Conservation (phyloP, 2,329 filamentous ascomycete species). For the Berkeleyomyces basicola region DNA sequence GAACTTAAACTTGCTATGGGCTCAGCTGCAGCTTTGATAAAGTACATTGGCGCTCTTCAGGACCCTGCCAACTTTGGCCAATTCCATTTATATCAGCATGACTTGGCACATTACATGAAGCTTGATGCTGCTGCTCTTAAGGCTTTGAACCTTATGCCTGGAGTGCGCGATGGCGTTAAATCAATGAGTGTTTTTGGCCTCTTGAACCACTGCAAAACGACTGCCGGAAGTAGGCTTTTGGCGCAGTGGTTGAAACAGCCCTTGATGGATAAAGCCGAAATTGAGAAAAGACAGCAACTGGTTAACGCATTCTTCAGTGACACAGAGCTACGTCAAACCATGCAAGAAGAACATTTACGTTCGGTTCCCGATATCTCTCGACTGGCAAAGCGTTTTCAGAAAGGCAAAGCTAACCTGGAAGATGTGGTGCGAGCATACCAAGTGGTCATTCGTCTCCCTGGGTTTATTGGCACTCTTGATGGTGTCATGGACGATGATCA, state of each 20-base stretch:
- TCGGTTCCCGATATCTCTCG: conserved; percentile 90
- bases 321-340: conserved; percentile 81
- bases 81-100: conserved; percentile 93
- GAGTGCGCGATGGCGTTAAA: conserved; percentile 84
- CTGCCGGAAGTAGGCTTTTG: conserved; percentile 73
- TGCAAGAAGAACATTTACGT: conserved; percentile 90
- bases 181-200: conserved; percentile 92
- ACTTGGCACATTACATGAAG: conserved; percentile 95
- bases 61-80: conserved; percentile 93
- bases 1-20: conserved; percentile 95
- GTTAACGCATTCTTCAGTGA: conserved; percentile 91
- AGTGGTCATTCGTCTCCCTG: conserved; percentile 78
- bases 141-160: conserved; percentile 92
- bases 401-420: conserved; percentile 77
- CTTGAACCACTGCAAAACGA: conserved; percentile 94
- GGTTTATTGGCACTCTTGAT: conserved; percentile 76
- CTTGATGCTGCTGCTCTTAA: conserved; percentile 86
- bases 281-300: conserved; percentile 79
- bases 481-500: conserved; percentile 92
- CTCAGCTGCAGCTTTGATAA: conserved; percentile 81
- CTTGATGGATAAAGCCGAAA: conserved; percentile 76
- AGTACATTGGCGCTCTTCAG: conserved; percentile 79
- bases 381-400: conserved; percentile 85
- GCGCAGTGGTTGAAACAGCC: conserved; percentile 98
- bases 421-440: conserved; percentile 94